Conservation (phyloP, 306 rosid genomes). For the Trifolium subterraneum region DNA sequence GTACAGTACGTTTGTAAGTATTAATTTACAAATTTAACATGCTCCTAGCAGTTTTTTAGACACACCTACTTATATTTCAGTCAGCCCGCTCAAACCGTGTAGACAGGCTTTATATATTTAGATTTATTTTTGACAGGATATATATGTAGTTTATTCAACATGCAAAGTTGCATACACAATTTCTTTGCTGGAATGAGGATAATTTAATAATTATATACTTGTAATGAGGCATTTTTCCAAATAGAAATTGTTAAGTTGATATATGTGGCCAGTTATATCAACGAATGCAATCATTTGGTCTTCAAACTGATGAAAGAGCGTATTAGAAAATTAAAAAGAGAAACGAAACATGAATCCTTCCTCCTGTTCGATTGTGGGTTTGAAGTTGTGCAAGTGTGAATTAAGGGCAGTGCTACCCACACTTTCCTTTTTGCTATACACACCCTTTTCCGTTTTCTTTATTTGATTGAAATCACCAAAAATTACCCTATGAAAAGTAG, state of each 20-base stretch:
- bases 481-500: too few species aligned
- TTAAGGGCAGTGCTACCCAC: too few species aligned
- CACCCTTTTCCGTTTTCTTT: too few species aligned
- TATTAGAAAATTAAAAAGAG: too few species aligned
- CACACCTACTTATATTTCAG: conserved; percentile 17
- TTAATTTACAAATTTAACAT: conserved; percentile 35
- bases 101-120: conserved; percentile 14
- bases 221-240: conserved; percentile 34
- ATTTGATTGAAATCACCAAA: too few species aligned
- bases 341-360: too few species aligned
- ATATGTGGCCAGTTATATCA: neutral
- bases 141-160: neutral
- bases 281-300: neutral
- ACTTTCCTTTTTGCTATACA: too few species aligned
- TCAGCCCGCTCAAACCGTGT: conserved; percentile 22
- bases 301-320: too few species aligned
- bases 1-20: neutral
- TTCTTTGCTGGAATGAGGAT: conserved; percentile 29
- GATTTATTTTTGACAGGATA: neutral
- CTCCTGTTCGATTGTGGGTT: too few species aligned
- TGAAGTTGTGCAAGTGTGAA: too few species aligned
- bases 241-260: conserved; percentile 20
- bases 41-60: conserved; percentile 24
- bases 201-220: conserved; percentile 7
- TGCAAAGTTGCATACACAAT: conserved; percentile 20